phyloP scores from a whole-genome alignment of 768 basidiomycete genomes.

The Lentinula edodes region DNA sequence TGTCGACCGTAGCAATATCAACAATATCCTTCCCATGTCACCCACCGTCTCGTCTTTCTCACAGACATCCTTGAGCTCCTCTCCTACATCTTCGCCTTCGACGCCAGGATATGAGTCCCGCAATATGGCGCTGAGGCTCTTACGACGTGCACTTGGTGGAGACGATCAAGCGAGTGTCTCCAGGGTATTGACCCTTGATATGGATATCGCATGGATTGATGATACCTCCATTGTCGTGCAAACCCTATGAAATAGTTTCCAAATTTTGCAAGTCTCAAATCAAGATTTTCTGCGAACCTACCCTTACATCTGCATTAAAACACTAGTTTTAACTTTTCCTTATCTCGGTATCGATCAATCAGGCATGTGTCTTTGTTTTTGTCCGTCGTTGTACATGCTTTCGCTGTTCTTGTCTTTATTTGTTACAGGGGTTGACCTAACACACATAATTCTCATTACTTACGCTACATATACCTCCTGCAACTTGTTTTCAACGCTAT shows the following conservation, averaged over 20 bases:
- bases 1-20: slow-evolving; percentile 5
- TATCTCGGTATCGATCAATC: background rate
- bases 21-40: slow-evolving; percentile 8
- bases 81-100: background rate
- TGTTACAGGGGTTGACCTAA: background rate
- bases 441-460: background rate
- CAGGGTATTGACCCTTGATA: slow-evolving; percentile 54
- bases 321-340: background rate
- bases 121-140: slow-evolving; percentile 54
- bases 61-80: background rate
- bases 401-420: background rate
- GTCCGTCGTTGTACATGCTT: background rate
- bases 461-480: background rate
- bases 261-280: background rate
- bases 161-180: slow-evolving; percentile 49
- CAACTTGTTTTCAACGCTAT: background rate
- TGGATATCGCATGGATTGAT: slow-evolving; percentile 61
- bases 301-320: background rate
- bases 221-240: slow-evolving; percentile 53
- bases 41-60: background rate
- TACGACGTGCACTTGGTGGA: slow-evolving; percentile 54
- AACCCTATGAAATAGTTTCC: background rate
- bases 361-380: background rate
- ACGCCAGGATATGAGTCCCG: slow-evolving; percentile 12
- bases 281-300: background rate